Base-by-base conservation (phyloP, 2,329 filamentous ascomycete genomes). In the Polytolypa hystricis region DNA sequence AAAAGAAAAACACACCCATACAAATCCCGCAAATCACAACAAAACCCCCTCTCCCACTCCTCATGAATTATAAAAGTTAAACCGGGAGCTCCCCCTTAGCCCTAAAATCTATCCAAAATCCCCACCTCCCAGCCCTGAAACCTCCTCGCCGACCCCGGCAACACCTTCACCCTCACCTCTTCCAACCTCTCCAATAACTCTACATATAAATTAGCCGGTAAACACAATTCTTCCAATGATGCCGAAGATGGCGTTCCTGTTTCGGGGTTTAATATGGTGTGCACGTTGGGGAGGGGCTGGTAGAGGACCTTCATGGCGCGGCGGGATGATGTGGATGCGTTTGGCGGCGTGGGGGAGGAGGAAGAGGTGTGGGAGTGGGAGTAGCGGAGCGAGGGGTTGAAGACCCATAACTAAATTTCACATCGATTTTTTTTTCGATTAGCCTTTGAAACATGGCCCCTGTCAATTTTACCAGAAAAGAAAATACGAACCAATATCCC, bases 221-320 rank as follows among this genome's bases (percentile, higher is more conserved):
- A 45, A 35, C 51, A 48, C 5, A 74, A 55, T 33, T 73, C 70
- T 46, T 74, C 71, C 10, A 71, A 48, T 0, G 62, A 60, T 9
- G 66, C 48, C 5, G 55, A 60, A 6, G 63, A 60, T 0, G 54
- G 49, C 29, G 61, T 52, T 2, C 58, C 59, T 8, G 42, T 41
- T 27, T 58, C 56, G 0, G 57, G 55, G 30, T 59, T 48, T 7
- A 65, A 51, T n/a, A 60, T 44, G 14, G 42, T 46, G 15, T 56
- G 54, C 4, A 55, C 52, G 38, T 65, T 47, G 17, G 29, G 14
- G 10, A 44, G 26, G 30, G 45, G 33, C 43, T 70, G 61, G 49
- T 67, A 77, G 39, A 78, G 66, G 14, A 77, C 57, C 45, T 77
- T 79, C 57, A 73, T 64, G 1, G 70, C 71, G n/a, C 70, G 64